Base-by-base conservation (phyloP, 225 moss, liverwort and hornwort genomes). In the Ulota crispa region DNA sequence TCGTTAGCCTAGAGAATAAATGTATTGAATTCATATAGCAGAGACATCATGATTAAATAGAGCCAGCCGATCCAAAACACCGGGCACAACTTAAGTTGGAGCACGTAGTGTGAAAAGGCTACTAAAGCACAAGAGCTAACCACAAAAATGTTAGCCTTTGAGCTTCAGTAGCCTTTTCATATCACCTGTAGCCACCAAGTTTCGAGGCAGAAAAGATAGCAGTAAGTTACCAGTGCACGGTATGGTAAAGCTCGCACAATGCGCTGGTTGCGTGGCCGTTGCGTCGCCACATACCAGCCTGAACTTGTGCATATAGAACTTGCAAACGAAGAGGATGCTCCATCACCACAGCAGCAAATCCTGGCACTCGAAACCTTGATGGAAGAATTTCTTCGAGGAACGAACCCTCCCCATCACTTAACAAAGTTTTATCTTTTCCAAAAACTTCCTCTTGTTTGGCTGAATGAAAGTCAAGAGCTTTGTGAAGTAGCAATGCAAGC, bases 251-350 rank as follows among this genome's bases (percentile, higher is more conserved):
- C 80, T 96, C 93, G 84, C 95, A 93, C 55, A 95, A 87, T 19
- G 89, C 78, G 86, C 82, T 93, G 50, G 91, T 93, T 57, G 93
- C 83, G 47, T 88, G 93, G 54, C 93, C 93, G 87, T 96, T 95
- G 55, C 93, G 88, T 28, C 93, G 92, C 96, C 93, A 95, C 95
- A 96, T 96, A 75, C 96, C 96, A 83, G 95, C 96, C 89, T 96
- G 95, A 67, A 96, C 96, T 83, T 96, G 93, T 34, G 95, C 96
- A 78, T 92, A 96, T 24, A 96, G 87, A 70, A 96, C 96, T 93
- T 96, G 96, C 79, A 96, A 90, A 79, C 96, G 95, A 45, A 96
- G 81, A 34, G 96, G 96, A 88, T 96, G 96, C 86, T 96, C 96
- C 95, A 96, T 92, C 74, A 96, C 76, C 32, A 87, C 77, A 83